Conservation (phyloP, 2,329 filamentous ascomycete genomes). For the Curvularia sp. region DNA sequence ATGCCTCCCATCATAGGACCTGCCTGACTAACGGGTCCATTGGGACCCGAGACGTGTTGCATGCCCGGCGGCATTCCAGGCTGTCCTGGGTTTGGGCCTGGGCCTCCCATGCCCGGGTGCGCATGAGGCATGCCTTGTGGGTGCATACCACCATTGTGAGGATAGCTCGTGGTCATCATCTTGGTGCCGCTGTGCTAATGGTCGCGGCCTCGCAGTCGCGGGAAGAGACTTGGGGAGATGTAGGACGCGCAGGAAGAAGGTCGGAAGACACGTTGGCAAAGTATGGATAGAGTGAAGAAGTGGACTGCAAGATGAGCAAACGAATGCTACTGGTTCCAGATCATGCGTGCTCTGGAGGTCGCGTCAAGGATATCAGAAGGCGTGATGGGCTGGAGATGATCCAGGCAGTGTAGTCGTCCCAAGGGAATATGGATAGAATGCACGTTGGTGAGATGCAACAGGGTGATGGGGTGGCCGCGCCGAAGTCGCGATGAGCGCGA, state of each 20-base stretch:
- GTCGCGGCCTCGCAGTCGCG: conserved; percentile 22
- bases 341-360: conserved; percentile 23
- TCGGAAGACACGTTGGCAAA: conserved; percentile 13
- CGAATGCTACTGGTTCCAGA: conserved; percentile 19
- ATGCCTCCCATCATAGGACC: conserved; percentile 75
- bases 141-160: conserved; percentile 74
- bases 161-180: conserved; percentile 74
- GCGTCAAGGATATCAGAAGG: conserved; percentile 9
- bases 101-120: conserved; percentile 66
- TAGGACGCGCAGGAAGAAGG: conserved; percentile 4
- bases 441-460: conserved; percentile 6
- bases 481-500: conserved; percentile 30
- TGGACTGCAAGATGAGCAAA: conserved; percentile 3
- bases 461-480: conserved; percentile 26
- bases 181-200: conserved; percentile 39
- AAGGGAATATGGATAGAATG: conserved; percentile 5
- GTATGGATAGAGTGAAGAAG: conserved; percentile 14
- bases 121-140: conserved; percentile 72
- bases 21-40: conserved; percentile 72
- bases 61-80: conserved; percentile 70
- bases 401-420: conserved; percentile 6
- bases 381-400: conserved; percentile 7
- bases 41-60: conserved; percentile 75
- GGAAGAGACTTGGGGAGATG: conserved; percentile 11
- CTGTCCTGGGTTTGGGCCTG: conserved; percentile 74